Conservation (phyloP, 164 flowering plant species). For the Vitis cinerea region DNA sequence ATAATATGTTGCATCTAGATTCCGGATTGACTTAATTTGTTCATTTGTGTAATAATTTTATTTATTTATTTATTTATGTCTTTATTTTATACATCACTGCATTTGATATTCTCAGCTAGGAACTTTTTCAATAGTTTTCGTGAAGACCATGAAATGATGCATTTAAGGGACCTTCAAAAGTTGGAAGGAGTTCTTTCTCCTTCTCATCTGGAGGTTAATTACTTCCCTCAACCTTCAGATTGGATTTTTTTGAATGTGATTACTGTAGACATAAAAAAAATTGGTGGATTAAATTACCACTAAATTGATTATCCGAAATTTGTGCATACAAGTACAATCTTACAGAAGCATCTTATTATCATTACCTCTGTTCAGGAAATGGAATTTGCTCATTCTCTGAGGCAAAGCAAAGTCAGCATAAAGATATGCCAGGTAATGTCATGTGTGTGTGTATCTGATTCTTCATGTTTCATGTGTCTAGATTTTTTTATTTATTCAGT, state of each 20-base stretch:
- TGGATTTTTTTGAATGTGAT: neutral
- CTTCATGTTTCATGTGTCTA: neutral
- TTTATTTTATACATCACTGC: neutral
- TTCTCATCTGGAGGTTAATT: conserved; percentile 81
- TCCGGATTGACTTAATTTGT: neutral
- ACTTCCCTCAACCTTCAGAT: conserved; percentile 5
- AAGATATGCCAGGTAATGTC: conserved; percentile 85
- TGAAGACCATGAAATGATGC: conserved; percentile 91
- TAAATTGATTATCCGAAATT: neutral
- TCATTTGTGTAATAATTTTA: neutral
- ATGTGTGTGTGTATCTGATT: neutral
- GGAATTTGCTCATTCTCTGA: conserved; percentile 91
- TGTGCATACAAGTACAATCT: neutral
- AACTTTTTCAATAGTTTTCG: conserved; percentile 83
- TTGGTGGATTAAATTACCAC: too few relatives aligned
- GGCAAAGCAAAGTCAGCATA: conserved; percentile 85
- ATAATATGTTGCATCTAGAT: neutral
- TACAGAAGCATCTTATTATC: neutral
- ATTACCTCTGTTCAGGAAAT: conserved; percentile 58
- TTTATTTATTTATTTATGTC: neutral
- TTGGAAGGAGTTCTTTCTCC: conserved; percentile 95
- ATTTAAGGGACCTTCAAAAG: conserved; percentile 86
- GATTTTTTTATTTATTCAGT: neutral
- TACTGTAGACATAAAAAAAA: too few relatives aligned
- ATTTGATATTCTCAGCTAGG: conserved; percentile 51